A percentile compares a stretch with the other conserved stretches of the same genome.
Evolutionary conservation across 441 rosid genomes (phyloP).

Genomic region (Raphanus hybrid): DNA sequence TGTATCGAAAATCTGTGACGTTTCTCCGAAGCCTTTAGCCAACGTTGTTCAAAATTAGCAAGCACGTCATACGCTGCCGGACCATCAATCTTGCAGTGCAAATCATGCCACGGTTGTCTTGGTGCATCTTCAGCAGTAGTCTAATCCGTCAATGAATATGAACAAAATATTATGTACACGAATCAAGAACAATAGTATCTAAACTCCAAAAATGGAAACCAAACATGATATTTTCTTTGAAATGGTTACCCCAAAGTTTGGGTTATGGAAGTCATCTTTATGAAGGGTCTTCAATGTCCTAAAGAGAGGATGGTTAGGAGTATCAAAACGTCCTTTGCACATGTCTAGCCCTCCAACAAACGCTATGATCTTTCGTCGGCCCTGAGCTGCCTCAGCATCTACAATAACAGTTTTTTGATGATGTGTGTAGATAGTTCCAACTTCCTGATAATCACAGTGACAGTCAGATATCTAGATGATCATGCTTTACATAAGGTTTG

Average conservation of each 20-base stretch:
- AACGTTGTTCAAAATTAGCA: constrained; percentile 70
- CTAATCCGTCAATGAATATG: constrained; percentile 35
- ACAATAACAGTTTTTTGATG: constrained; percentile 76
- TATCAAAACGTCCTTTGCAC: constrained; percentile 69
- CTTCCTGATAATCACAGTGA: constrained; percentile 53
- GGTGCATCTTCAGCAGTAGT: constrained; percentile 52
- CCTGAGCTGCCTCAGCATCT: constrained; percentile 66
- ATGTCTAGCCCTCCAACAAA: constrained; percentile 79
- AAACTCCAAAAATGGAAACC: not conserved
- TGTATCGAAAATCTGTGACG: constrained; percentile 55
- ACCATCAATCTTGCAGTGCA: constrained; percentile 68
- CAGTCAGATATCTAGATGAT: too few relatives aligned
- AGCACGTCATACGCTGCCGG: constrained; percentile 79
- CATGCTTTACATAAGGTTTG: too few relatives aligned
- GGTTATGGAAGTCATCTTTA: constrained; percentile 39
- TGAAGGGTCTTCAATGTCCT: not conserved
- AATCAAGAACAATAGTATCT: not conserved
- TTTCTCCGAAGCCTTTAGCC: constrained; percentile 63
- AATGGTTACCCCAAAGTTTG: too few relatives aligned
- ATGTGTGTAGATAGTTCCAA: constrained; percentile 65
- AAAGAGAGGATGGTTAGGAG: constrained; percentile 54
- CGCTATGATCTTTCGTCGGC: constrained; percentile 61
- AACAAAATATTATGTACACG: not conserved
- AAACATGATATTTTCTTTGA: not conserved
- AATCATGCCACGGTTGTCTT: constrained; percentile 82